Evolutionary conservation across 2,329 filamentous ascomycete species (phyloP), one percentile per base, ranked within the genome.

Genomic region (Dactylellina drechsleri): DNA sequence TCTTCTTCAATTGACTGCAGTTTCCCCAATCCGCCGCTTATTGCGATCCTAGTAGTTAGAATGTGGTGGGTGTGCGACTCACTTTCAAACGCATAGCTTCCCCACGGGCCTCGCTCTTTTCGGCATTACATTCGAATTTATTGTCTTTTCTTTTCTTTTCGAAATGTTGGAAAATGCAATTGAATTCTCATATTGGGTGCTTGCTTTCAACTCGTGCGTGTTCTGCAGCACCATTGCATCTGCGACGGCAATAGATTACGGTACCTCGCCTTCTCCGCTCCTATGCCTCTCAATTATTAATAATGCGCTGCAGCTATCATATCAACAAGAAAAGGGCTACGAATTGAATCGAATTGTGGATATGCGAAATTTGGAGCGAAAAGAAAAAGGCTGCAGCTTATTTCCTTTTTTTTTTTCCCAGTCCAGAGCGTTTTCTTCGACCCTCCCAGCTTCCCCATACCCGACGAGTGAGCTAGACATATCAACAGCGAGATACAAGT

Each of bases 21-120:
- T 53, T 61, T 73, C 40, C 57, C 68, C 54, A 49, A 66, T 52
- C 54, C 61, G 45, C 28, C 23, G 36, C 60, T 73, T 59, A 12
- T 45, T 59, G 31, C 49, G 49, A 60, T 67, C 31, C 56, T 43
- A 36, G 31, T 36, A 36, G 31, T 36, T 36, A 10, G 10, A 7
- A 5, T 7, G 31, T 36, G 6, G 31, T 36, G 49, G 56, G 70
- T 61, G 57, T 61, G 57, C 70, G 70, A 74, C 62, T 74, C 71
- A 75, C 64, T 68, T 68, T 75, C 71, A 75, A 75, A 75, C 71
- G 62, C 50, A 45, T 57, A 65, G 56, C 53, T 60, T 66, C 71
- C 64, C 71, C 71, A 75, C 64, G 71, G 59, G n/a, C 41, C 45
- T 45, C 57, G 52, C 43, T 52, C 47, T 52, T 52, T n/a, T 52